These are phyloP conservation scores for Phytophthora meadii DNA, from an alignment of 352 stramenopile species.

Conservation along the genomic window DNA sequence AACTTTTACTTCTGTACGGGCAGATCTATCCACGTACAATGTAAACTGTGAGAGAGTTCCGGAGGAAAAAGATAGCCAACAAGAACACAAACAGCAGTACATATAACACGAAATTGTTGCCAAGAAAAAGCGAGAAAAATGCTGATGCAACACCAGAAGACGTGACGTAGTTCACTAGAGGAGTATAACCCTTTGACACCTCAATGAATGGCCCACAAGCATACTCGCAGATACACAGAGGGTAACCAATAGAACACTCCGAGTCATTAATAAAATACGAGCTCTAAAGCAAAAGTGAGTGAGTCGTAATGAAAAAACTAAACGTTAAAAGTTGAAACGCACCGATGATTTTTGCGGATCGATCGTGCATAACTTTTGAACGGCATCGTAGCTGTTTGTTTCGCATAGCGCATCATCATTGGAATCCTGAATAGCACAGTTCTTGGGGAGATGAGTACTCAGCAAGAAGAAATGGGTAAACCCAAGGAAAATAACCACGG, in stretches of 20 bases:
- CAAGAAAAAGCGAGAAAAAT: constrained; percentile 44
- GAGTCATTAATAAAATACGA: constrained; percentile 49
- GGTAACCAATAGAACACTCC: constrained; percentile 58
- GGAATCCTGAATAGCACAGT: constrained; percentile 62
- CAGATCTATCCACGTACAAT: constrained; percentile 29
- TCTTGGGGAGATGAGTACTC: constrained; percentile 58
- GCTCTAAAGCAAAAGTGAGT: constrained; percentile 35
- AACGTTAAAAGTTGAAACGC: constrained; percentile 27
- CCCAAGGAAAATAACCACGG: constrained; percentile 62
- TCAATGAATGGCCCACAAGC: constrained; percentile 69
- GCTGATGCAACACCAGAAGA: constrained; percentile 38
- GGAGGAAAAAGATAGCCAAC: constrained; percentile 55
- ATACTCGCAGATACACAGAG: constrained; percentile 63
- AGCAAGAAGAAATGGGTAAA: constrained; percentile 73
- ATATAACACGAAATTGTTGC: constrained; percentile 53
- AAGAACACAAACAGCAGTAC: constrained; percentile 38
- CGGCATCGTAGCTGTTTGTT: constrained; percentile 35
- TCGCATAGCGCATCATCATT: constrained; percentile 39
- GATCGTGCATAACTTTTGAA: constrained; percentile 43
- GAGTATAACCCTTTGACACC: constrained; percentile 49
- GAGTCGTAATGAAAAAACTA: constrained; percentile 2
- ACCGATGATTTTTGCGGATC: constrained; percentile 32
- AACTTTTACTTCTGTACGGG: background rate
- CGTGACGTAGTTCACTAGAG: constrained; percentile 40
- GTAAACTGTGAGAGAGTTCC: constrained; percentile 63